A percentile compares a stretch with the other conserved stretches of the same genome.
phyloP scores from a whole-genome alignment of 768 basidiomycete species.

The Mycena pura region DNA sequence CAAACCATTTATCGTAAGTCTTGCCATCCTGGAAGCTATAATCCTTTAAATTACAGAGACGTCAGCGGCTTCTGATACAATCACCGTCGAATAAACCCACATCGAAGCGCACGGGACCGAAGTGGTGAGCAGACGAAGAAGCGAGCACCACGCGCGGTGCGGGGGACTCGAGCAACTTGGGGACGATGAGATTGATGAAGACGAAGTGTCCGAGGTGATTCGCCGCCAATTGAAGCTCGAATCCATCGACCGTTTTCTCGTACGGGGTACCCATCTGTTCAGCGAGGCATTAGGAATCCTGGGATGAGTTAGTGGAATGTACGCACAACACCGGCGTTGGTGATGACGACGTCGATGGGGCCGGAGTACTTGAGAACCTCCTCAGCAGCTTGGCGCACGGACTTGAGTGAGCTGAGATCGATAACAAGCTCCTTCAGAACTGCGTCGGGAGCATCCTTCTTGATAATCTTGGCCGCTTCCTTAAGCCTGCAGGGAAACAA shows the following conservation, averaged over 20 bases:
- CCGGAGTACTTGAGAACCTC: constrained; percentile 27
- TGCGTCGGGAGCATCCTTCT: constrained; percentile 5
- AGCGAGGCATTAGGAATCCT: background rate
- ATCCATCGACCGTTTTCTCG: constrained; percentile 26
- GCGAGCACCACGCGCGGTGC: constrained; percentile 7
- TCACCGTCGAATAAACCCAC: background rate
- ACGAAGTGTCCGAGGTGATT: constrained; percentile 33
- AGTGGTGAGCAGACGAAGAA: constrained; percentile 1
- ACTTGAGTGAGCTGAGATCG: constrained; percentile 23
- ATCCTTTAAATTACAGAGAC: background rate
- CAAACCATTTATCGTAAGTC: constrained; percentile 12
- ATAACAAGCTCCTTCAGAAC: constrained; percentile 13
- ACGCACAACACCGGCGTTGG: constrained; percentile 29
- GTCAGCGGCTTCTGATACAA: background rate
- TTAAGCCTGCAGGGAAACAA: background rate
- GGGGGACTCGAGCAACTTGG: constrained; percentile 11
- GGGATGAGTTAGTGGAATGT: background rate
- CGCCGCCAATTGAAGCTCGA: constrained; percentile 30
- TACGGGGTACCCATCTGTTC: constrained; percentile 29
- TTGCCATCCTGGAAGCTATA: constrained; percentile 10
- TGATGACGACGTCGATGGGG: constrained; percentile 28
- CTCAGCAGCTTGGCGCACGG: constrained; percentile 23
- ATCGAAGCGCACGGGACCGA: constrained; percentile 14
- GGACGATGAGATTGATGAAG: constrained; percentile 30
- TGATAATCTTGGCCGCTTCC: constrained; percentile 3